Percentiles rank a stretch among this genome's conserved stretches.
Evolutionary conservation across 768 basidiomycete species (phyloP).

Genomic region (Mycena chlorophos): DNA sequence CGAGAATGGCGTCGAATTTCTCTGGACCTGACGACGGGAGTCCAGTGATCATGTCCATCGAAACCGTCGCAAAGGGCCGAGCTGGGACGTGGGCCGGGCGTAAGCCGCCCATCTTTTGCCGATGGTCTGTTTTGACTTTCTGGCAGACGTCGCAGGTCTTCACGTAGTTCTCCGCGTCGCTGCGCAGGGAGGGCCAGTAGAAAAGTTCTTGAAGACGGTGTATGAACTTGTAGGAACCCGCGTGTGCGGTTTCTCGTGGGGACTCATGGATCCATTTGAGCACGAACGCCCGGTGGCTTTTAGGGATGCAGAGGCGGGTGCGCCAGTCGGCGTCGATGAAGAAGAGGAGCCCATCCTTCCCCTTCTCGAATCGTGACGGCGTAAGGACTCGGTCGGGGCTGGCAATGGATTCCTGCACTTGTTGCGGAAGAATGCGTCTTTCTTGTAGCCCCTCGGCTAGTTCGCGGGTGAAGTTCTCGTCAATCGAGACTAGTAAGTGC

Average conservation of each 20-base stretch:
- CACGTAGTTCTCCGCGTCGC: background rate
- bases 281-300: background rate
- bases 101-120: background rate
- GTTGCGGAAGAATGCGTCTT: background rate
- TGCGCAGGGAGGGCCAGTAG: background rate
- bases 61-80: background rate
- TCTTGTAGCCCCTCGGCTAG: background rate
- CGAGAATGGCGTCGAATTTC: conserved; percentile 24
- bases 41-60: background rate
- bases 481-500: background rate
- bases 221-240: background rate
- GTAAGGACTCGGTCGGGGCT: background rate
- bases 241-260: background rate
- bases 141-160: background rate
- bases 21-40: conserved; percentile 15
- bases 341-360: conserved; percentile 3
- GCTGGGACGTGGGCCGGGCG: background rate
- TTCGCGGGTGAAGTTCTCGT: background rate
- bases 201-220: background rate
- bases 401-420: background rate
- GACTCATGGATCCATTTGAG: background rate
- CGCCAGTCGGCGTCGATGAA: background rate
- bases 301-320: conserved; percentile 3
- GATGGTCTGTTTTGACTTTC: too few relatives aligned
- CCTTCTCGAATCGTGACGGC: background rate